phyloP scores from a whole-genome alignment of 2,329 filamentous ascomycete genomes.

The Diatrype stigma region DNA sequence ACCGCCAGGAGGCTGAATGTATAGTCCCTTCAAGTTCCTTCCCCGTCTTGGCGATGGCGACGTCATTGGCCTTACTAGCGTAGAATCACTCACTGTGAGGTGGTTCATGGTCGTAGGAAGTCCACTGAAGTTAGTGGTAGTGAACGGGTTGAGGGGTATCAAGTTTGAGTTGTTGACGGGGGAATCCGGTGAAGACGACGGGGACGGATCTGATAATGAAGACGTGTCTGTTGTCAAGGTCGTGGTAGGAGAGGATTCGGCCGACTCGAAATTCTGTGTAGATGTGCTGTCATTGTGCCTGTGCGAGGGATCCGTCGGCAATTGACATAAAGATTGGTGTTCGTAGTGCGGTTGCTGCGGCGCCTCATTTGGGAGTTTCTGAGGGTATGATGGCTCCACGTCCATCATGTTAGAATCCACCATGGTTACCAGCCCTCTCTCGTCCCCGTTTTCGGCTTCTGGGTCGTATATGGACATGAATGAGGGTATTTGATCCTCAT shows the following conservation, averaged over 20 bases:
- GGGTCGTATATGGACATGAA: constrained; percentile 74
- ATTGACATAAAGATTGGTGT: constrained; percentile 34
- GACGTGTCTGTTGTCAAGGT: constrained; percentile 90
- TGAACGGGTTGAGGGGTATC: constrained; percentile 65
- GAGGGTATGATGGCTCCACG: constrained; percentile 35
- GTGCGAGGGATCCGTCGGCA: constrained; percentile 51
- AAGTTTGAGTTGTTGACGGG: constrained; percentile 73
- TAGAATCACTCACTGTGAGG: constrained; percentile 41
- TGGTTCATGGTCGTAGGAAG: constrained; percentile 41
- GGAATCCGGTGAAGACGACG: constrained; percentile 89
- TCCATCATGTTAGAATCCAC: constrained; percentile 50
- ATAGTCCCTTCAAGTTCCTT: constrained; percentile 82
- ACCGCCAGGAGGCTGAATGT: constrained; percentile 62
- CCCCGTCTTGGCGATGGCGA: constrained; percentile 66
- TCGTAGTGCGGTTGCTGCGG: constrained; percentile 35
- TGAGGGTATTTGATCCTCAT: constrained; percentile 68
- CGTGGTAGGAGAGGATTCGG: constrained; percentile 91
- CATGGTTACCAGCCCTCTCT: constrained; percentile 49
- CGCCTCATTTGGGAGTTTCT: constrained; percentile 22
- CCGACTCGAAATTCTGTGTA: constrained; percentile 74
- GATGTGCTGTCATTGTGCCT: constrained; percentile 75
- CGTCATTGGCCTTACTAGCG: constrained; percentile 53
- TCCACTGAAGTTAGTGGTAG: constrained; percentile 53
- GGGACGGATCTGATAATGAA: constrained; percentile 83
- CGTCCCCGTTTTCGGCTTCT: constrained; percentile 52